Base-by-base conservation (phyloP, 2,329 filamentous ascomycete genomes). In the Ustulina deusta region DNA sequence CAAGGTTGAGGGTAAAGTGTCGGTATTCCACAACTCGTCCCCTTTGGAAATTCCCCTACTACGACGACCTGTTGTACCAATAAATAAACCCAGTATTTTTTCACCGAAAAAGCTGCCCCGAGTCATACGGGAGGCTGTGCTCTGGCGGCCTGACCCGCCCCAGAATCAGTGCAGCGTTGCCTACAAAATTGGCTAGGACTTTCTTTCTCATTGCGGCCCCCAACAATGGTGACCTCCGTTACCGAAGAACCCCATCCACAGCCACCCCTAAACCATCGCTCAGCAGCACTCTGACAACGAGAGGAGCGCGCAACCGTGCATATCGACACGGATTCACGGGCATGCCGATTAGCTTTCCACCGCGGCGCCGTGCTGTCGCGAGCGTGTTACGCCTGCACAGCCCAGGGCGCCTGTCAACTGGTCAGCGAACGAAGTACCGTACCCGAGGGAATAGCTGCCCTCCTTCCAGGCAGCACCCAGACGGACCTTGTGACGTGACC, bases 261-360 rank as follows among this genome's bases (percentile, higher is more conserved):
- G 60, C 60, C 60, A 62, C 60, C 49, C 44, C 60, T n/a, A n/a
- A 34, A 38, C 27, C 20, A 55, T 55, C 52, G 40, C 34, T 27
- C n/a, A 38, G 13, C 22, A 40, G 46, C 11, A 22, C 13, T 13
- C n/a, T 3, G 42, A 46, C n/a, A 25, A 20, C 20, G 11, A 49
- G 46, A 29, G 11, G 25, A 46, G 42, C 10, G 42, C 42, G 42
- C 42, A 11, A 22, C 48, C 17, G 48, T 13, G 48, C 17, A 20
- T 34, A 15, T 36, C 36, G n/a, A 38, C 27, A 17, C 25, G 10
- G 11, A 13, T 27, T 29, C 3, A 42, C 36, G 54, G 54, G 54
- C 36, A 32, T n/a, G 25, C 54, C 36, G 52, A 38, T 2, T 29
- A 5, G 6, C 52, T 29, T 6, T 51, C 25, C 10, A 51, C 48